Base-by-base conservation (phyloP, 176 grass and related monocot species). In the Miscanthus lutarioriparius region DNA sequence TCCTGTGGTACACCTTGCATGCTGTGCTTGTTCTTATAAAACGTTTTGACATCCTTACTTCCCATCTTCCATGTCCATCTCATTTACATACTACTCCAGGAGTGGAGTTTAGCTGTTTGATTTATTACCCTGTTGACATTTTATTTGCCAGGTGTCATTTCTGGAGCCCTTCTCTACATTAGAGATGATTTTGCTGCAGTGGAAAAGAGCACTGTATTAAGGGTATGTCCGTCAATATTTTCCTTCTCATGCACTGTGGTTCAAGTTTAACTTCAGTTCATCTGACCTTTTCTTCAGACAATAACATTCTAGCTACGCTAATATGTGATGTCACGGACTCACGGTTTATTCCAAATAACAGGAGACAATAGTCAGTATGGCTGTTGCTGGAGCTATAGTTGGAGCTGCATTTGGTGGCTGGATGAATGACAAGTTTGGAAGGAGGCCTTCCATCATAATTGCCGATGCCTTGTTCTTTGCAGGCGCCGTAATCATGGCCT, bases 351-450 rank as follows among this genome's bases (percentile, higher is more conserved):
- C 45, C 19, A 26, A 53, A 80, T 40, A 64, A 86, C 78, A 98
- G 93, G 96, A 98, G 84, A 98, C 96, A 28, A 98, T 95, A 37
- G 96, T 98, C 83, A 98, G 96, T 75, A 98, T 92, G 96, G 96
- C 91, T 27, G 93, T 98, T 74, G 96, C 96, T 8, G 96, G 96
- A 72, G 96, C 96, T 66, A 98, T 98, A 59, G 70, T 98, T 5
- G 96, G 96, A 80, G 96, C 93, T 47, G 96, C 87, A 43, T 67
- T 98, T 75, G 96, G 93, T 76, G 96, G 96, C 61, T 98, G 96
- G 96, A 90, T 98, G 93, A 95, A 95, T 36, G 96, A 98, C 41
- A 89, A 64, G 47, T 92, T 98, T 70, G 96, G 96, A 43, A 92
- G 96, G 89, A 95, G 26, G 67, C 91, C 86, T 44, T 94, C 96